Base-by-base conservation (phyloP, 2,329 filamentous ascomycete genomes). In the Aspergillaceae sp. region DNA sequence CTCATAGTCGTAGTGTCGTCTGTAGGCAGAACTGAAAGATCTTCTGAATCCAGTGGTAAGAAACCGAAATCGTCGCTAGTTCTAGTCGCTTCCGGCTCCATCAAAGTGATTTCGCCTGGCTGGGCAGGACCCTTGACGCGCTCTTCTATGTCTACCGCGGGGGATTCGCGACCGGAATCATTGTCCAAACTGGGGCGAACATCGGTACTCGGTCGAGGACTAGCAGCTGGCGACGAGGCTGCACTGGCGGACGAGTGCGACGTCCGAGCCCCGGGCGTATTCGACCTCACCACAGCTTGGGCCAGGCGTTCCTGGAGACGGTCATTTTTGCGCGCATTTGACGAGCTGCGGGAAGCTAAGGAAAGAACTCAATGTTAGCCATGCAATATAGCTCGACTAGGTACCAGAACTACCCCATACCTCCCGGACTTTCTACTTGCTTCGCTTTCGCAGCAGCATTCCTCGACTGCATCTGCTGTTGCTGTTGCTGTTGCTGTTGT, bases 241-340 rank as follows among this genome's bases (percentile, higher is more conserved):
- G 71, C 73, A 41, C 74, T 75, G 5, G 73, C 71, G 28, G 75
- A 66, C 51, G 70, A 66, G 46, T 67, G 72, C 26, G 67, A 70
- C 29, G 70, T 72, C 29, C 72, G 61, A 45, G 71, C 73, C 35
- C 67, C 63, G 2, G 71, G 63, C n/a, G 74, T 69, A 47, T 76
- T 78, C 60, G 85, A 87, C 48, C 84, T 84, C 3, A 84, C 87
- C 58, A 96, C 80, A 29, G 90, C 92, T 60, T 87, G 87, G 29
- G 91, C 91, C 49, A 98, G 75, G 51, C 89, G 79, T 63, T 95
- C 90, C 62, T 96, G 90, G 38, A 98, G 74, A 44, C 89, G 81
- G 57, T 94, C 89, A 67, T 88, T 92, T 50, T 78, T 73, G 54
- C 80, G 78, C 51, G 75, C 79, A 37, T 77, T 80, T 4, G 84